Evolutionary conservation across 352 stramenopile species (phyloP).

Genomic region (Elongisporangium anandrum): DNA sequence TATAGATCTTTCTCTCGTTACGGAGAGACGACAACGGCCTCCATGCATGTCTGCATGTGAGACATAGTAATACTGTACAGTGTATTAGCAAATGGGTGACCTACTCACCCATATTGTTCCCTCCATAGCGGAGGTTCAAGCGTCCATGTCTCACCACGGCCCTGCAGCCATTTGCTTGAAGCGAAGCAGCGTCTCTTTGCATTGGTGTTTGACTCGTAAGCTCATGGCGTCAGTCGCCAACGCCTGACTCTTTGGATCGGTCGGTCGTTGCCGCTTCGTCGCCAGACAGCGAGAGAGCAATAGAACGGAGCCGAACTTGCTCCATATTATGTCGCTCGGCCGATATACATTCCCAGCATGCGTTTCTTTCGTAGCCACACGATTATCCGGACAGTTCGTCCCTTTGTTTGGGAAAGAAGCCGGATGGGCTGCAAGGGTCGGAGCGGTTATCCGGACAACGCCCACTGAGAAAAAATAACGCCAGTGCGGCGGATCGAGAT

Average conservation of each 20-base stretch:
- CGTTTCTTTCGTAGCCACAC: neutral
- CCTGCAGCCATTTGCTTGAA: neutral
- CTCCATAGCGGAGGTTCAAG: neutral
- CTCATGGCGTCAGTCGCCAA: neutral
- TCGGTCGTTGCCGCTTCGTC: neutral
- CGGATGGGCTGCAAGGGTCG: neutral
- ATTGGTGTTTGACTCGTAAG: neutral
- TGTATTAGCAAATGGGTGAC: neutral
- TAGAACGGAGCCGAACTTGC: neutral
- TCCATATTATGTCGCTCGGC: neutral
- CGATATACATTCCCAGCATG: neutral
- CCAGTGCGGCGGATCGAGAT: conserved; percentile 27
- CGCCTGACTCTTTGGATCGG: neutral
- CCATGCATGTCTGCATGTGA: conserved; percentile 70
- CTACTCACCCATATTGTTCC: neutral
- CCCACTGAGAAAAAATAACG: neutral
- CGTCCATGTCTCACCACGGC: neutral
- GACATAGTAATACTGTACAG: conserved; percentile 12
- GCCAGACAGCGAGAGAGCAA: neutral
- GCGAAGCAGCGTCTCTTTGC: neutral
- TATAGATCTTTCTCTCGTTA: neutral
- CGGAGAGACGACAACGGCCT: conserved; percentile 8
- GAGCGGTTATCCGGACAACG: neutral
- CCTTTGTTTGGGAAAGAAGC: neutral
- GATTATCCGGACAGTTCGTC: neutral